Evolutionary conservation across 75 land plant genomes (phyloP), one percentile per base, ranked within the genome.

Genomic region (Isoetes taiwanensis): DNA sequence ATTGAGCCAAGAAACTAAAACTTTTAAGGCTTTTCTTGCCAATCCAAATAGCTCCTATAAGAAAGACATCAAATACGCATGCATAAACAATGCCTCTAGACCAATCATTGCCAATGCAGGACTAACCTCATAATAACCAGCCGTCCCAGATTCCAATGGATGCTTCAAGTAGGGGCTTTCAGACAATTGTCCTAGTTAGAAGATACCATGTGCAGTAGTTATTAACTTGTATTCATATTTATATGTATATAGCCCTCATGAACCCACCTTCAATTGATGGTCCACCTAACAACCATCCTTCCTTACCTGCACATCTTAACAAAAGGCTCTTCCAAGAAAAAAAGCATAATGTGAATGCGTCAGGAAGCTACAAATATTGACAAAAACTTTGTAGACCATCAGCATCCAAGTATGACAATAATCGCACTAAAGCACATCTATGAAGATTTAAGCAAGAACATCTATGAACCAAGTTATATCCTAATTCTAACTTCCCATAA

Each of bases 151-250:
- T 0, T 62, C 71, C 37, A 56, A 54, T 52, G 71, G 71, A 42
- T 69, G 71, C 4, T 62, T n/a, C 35, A 69, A 50, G 34, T 54
- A 69, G 24, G 71, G 71, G 34, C 71, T 69, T 54, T 69, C 71
- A 32, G 71, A 69, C 8, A 69, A 59, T 33, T 69, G 71, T 30
- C 71, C 71, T 69, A 43, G 5, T 17, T 43, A 43, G 3, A 43
- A 43, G 17, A 5, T 19, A 43, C 3, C n/a, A 43, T 19, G 17
- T 43, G 5, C 23, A 19, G 14, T 14, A 37, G 14, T 14, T 14
- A 37, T 9, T 9, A 37, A 37, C 11, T 37, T 14, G 11, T 14
- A 9, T 37, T 14, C 9, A 37, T 37, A 37, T 9, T 14, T 37
- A 14, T 9, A 9, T 37, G 11, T 14, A 37, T 37, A 37, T 14